phyloP scores from a whole-genome alignment of 2,329 filamentous ascomycete species.

The Rhytidhysteron rufulum region DNA sequence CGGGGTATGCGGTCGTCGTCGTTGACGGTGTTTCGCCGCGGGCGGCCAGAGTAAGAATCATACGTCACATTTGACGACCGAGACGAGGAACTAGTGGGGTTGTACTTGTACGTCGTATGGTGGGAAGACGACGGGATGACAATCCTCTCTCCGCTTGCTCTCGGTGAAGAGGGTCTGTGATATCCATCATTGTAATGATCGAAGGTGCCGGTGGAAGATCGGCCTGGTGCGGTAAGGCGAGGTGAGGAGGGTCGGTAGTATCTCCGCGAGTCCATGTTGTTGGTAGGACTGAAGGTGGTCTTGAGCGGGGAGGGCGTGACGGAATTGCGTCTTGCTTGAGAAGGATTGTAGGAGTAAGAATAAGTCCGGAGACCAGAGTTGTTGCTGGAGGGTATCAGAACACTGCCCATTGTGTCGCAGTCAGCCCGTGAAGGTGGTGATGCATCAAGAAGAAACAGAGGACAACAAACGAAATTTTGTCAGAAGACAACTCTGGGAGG shows the following conservation, averaged over 20 bases:
- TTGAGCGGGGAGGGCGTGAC: conserved; percentile 8
- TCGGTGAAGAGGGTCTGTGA: conserved; percentile 25
- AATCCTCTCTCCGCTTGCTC: conserved; percentile 31
- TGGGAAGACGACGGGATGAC: conserved; percentile 12
- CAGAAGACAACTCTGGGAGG: conserved; percentile 17
- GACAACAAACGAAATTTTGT: conserved; percentile 13
- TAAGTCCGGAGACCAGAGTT: conserved; percentile 10
- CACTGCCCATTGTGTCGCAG: conserved; percentile 28
- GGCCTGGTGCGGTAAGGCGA: conserved; percentile 27
- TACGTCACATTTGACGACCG: conserved; percentile 30
- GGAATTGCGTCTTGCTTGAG: conserved; percentile 2
- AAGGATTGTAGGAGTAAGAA: conserved; percentile 15
- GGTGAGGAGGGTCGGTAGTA: conserved; percentile 33
- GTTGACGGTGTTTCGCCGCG: conserved; percentile 42
- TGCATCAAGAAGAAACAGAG: conserved; percentile 6
- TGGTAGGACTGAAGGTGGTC: conserved; percentile 4
- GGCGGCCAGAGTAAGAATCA: conserved; percentile 44
- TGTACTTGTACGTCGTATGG: conserved; percentile 20
- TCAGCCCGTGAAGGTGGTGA: conserved; percentile 21
- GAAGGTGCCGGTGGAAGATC: conserved; percentile 36
- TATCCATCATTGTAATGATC: conserved; percentile 30
- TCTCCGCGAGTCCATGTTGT: conserved; percentile 30
- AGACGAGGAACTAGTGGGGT: conserved; percentile 21
- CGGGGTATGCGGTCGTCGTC: conserved; percentile 33
- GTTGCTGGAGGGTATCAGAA: conserved; percentile 22